These are phyloP conservation scores for Coleophoma cylindrospora DNA, from an alignment of 2,329 filamentous ascomycete species.

Conservation along the genomic window DNA sequence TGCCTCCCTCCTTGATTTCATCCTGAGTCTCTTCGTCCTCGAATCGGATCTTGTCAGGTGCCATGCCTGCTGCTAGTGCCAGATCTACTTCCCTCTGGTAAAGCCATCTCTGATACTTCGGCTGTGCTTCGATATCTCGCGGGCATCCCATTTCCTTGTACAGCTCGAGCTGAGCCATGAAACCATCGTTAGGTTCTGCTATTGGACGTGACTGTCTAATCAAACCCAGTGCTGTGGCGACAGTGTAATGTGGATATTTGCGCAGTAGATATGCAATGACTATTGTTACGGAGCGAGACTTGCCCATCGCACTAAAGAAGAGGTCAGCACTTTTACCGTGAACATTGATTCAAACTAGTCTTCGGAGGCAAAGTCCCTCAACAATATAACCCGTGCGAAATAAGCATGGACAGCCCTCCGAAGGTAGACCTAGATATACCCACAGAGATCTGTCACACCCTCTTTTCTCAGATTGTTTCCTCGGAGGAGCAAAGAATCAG, in stretches of 20 bases:
- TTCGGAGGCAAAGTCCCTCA: too few relatives aligned
- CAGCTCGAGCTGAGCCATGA: conserved; percentile 81
- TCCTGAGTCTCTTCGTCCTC: conserved; percentile 59
- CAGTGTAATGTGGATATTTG: conserved; percentile 45
- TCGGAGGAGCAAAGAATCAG: conserved; percentile 8
- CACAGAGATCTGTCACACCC: too few relatives aligned
- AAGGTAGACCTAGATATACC: too few relatives aligned
- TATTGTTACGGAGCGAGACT: conserved; percentile 84
- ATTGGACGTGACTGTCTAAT: conserved; percentile 68
- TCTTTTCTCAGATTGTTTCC: not conserved
- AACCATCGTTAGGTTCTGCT: conserved; percentile 85
- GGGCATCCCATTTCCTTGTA: conserved; percentile 88
- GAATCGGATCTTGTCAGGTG: conserved; percentile 77
- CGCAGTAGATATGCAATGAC: conserved; percentile 82
- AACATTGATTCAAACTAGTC: too few relatives aligned
- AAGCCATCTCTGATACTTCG: conserved; percentile 76
- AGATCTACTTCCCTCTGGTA: conserved; percentile 61
- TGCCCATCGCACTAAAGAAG: conserved; percentile 77
- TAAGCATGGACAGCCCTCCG: too few relatives aligned
- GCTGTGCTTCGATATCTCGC: conserved; percentile 59
- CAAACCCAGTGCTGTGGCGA: conserved; percentile 56
- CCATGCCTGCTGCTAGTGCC: conserved; percentile 69
- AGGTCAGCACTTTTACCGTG: not conserved
- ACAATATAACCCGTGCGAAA: too few relatives aligned
- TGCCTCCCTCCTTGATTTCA: conserved; percentile 14